Evolutionary conservation across 805 yeast species (phyloP), one percentile per base, ranked within the genome.

Genomic region (Candida gorgasii): DNA sequence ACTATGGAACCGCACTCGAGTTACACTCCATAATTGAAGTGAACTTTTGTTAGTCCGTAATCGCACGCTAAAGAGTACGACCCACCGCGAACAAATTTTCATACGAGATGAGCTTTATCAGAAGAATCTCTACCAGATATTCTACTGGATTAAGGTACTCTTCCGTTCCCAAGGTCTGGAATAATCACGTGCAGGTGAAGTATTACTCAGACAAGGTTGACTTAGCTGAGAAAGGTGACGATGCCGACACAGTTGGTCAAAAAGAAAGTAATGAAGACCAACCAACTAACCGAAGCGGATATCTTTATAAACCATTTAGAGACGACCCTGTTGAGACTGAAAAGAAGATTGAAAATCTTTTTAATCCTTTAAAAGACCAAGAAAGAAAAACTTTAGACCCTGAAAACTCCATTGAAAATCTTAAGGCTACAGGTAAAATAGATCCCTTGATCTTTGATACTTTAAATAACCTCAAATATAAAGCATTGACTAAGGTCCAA

Each of bases 401-500:
- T 15, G 37, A 41, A 16, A 38, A 42, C 12, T 45, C 54, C 8
- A 26, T 54, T 1, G 39, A 22, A 2, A 48, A 32, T 19, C 46
- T 54, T 23, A 48, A 29, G 36, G 42, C 39, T 4, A 30, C 32
- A 16, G 47, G 46, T 5, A 38, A 36, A 14, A 38, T 56, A 8
- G 48, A 47, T 20, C 37, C 44, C 5, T 36, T 36, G 14, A 44
- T 65, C 32, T 38, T 53, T 9, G 49, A 59, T 20, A 72, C 79
- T 8, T 54, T 76, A 15, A 53, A 54, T 4, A 55, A 61, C 13
- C 65, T 78, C 45, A 76, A 79, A 2, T 80, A 75, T 53, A 61
- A 61, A 5, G 67, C 71, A 9, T 69, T 86, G 51, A 86, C 93
- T 1, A 77, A 82, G 3, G 92, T 86, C 20, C 95, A 86, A 59